Evolutionary conservation across 139 green algal species (phyloP), one percentile per base, ranked within the genome.

Genomic region (Picochlorum costavermella): DNA sequence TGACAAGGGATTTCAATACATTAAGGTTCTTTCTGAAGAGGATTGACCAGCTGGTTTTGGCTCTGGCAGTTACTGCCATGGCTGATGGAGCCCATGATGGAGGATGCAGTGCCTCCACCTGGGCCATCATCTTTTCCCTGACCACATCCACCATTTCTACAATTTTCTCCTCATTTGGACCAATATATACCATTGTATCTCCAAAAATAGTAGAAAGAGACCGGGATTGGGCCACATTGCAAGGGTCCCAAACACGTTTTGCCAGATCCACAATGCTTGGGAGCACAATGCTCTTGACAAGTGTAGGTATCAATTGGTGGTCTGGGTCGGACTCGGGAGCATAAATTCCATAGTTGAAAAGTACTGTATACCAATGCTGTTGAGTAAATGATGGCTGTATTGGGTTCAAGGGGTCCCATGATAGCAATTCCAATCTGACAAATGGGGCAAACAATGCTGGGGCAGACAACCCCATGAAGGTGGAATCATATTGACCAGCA

Each of bases 371-470:
- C 10, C 60, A 68, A 72, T 74, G 74, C 81, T 77, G 49, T 61
- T 37, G 14, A 49, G 9, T 29, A 11, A 48, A 44, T 13, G 14
- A 36, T 28, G 51, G 23, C 28, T 45, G 36, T 12, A 33, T 58
- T 14, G 46, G 60, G 30, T 70, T 29, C 44, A 97, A 67, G 20
- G 90, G 92, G n/a, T 90, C 84, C 92, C 92, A 98, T 1, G 55
- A 58, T 53, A 97, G 76, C 46, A 98, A 82, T 77, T 97, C 83
- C 62, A 95, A 71, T 16, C 90, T 76, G 25, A 96, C 92, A 74
- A 89, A 97, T 28, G 92, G 92, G 37, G 92, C 88, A 71, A 98
- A 90, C 10, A 98, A 78, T 5, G 86, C 83, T 23, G 92, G 86
- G 20, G 78, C 84, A 30, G 60, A 36, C 6, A 45, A 69, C 5